Percentiles rank a stretch among this genome's conserved stretches.
Conservation (phyloP, 2,329 filamentous ascomycete species). For the Penicillium sp. region DNA sequence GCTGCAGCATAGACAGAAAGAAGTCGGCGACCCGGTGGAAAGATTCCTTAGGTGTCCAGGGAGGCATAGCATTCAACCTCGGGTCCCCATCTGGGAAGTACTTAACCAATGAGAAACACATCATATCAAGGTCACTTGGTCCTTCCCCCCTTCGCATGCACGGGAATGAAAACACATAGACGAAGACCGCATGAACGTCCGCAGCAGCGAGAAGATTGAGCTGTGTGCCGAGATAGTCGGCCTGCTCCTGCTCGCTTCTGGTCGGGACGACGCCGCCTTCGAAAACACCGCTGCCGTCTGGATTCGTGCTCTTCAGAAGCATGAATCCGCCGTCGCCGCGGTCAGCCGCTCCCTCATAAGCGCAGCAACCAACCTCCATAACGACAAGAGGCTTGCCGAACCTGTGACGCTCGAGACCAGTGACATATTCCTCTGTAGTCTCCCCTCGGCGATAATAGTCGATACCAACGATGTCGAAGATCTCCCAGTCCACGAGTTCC, state of each 20-base stretch:
- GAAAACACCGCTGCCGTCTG: not conserved
- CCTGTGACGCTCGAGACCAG: not conserved
- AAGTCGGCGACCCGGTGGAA: not conserved
- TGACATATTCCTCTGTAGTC: not conserved
- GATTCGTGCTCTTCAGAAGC: not conserved
- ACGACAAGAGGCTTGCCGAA: not conserved
- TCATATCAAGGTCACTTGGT: not conserved
- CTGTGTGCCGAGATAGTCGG: not conserved
- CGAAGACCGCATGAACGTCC: not conserved
- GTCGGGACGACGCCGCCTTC: not conserved
- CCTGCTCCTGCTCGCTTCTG: not conserved
- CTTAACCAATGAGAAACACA: not conserved
- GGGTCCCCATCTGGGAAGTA: not conserved
- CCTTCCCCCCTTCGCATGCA: not conserved
- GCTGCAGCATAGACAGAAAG: not conserved
- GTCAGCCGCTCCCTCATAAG: not conserved
- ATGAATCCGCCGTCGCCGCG: not conserved
- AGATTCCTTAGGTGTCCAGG: not conserved
- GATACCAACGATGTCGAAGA: not conserved
- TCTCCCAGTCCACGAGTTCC: not conserved
- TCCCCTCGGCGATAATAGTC: not conserved
- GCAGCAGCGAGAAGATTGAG: not conserved
- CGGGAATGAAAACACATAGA: not conserved
- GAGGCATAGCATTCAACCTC: not conserved
- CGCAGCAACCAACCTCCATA: not conserved